Percentiles rank a stretch among this genome's conserved stretches.
phyloP scores from a whole-genome alignment of 208 protist species.

The Wallacemonas sp. region DNA sequence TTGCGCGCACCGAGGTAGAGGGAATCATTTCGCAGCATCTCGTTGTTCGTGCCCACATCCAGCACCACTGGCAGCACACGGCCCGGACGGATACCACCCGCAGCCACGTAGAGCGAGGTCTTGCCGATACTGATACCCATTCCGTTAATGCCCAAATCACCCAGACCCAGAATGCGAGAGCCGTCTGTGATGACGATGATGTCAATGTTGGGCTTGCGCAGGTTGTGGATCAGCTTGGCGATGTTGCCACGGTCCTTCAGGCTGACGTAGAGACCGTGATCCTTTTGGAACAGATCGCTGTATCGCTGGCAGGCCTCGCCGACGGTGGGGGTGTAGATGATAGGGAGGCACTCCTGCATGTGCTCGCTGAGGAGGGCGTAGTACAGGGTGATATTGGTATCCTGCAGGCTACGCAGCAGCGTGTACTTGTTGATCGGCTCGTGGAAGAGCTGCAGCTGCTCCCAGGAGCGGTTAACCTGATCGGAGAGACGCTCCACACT shows the following conservation, averaged over 20 bases:
- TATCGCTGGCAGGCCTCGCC: constrained; percentile 87
- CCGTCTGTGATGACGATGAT: constrained; percentile 93
- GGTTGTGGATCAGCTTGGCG: constrained; percentile 62
- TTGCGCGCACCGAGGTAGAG: constrained; percentile 79
- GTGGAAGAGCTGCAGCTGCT: constrained; percentile 35
- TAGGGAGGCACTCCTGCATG: constrained; percentile 48
- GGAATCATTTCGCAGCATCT: constrained; percentile 53
- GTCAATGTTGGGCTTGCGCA: constrained; percentile 61
- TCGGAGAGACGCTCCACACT: constrained; percentile 47
- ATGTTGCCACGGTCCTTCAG: constrained; percentile 61
- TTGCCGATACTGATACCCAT: constrained; percentile 95
- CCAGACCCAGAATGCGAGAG: constrained; percentile 89
- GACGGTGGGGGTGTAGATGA: constrained; percentile 79
- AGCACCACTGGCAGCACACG: constrained; percentile 86
- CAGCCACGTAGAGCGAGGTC: constrained; percentile 85
- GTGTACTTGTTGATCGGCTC: constrained; percentile 51
- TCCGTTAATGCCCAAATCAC: constrained; percentile 90
- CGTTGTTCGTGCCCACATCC: constrained; percentile 89
- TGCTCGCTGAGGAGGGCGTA: constrained; percentile 42
- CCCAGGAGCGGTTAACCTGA: constrained; percentile 46
- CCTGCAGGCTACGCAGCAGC: constrained; percentile 40
- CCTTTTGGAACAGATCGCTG: constrained; percentile 46
- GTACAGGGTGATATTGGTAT: constrained; percentile 50
- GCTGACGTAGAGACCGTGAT: constrained; percentile 80
- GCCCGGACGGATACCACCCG: constrained; percentile 73